These are phyloP conservation scores for Hypoxylon sp. DNA, from an alignment of 2,329 filamentous ascomycete species.

Conservation along the genomic window DNA sequence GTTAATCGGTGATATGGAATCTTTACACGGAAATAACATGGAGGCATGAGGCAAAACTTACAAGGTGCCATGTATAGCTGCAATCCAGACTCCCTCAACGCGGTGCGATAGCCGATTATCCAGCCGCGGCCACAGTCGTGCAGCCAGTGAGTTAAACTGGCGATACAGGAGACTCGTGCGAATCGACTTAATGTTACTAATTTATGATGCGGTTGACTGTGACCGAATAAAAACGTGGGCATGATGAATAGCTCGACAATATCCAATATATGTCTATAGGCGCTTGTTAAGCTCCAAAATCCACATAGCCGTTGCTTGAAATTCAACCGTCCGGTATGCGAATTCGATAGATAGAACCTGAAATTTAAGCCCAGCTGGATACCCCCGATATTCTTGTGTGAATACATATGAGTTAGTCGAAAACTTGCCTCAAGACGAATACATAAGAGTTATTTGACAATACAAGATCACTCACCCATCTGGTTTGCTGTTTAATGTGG, in stretches of 20 bases:
- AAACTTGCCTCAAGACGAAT: background rate
- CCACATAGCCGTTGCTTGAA: constrained; percentile 6
- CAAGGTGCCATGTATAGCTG: constrained; percentile 14
- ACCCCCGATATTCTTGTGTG: background rate
- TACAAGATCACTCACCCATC: constrained; percentile 14
- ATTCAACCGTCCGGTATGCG: constrained; percentile 1
- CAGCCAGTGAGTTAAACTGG: constrained; percentile 5
- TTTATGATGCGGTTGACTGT: background rate
- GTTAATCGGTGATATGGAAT: background rate
- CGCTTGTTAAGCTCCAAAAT: constrained; percentile 8
- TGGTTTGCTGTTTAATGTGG: constrained; percentile 16
- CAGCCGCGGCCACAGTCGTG: constrained; percentile 10
- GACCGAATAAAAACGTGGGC: background rate
- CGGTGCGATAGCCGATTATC: constrained; percentile 5
- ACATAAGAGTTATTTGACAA: background rate
- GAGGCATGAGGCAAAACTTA: background rate
- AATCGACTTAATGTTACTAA: background rate
- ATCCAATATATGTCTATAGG: background rate
- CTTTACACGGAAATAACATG: background rate
- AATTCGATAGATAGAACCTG: constrained; percentile 4
- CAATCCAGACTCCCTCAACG: constrained; percentile 4
- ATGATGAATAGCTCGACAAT: constrained; percentile 4
- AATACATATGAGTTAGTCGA: background rate
- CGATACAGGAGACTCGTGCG: background rate
- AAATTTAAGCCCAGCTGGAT: constrained; percentile 3